Evolutionary conservation across 106 monocot genomes (phyloP), one percentile per base, ranked within the genome.

Genomic region (Allium cepa): DNA sequence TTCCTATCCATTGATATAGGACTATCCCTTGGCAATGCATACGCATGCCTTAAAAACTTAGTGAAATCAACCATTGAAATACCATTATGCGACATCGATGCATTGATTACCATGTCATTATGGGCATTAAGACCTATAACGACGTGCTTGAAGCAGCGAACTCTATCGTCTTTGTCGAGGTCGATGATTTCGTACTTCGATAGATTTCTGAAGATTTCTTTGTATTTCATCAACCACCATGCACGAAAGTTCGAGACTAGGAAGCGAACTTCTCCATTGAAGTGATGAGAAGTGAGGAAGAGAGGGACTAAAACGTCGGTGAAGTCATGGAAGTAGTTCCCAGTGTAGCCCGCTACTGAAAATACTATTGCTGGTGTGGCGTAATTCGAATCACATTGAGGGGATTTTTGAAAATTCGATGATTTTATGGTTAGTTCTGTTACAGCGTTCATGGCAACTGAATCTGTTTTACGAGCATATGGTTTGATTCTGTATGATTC

Each of bases 281-380:
- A 85, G 14, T 62, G 53, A 16, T 36, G 60, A 4, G 88, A 71
- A 5, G 79, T 79, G 9, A 77, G 56, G 66, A 69, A 89, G 12
- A 89, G 85, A 4, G 85, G 85, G 18, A 89, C 11, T 2, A 82
- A 10, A 0, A 85, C 50, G 46, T 90, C 85, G 15, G 69, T 75
- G 79, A 85, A 78, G 64, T 79, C 89, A 11, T 89, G 85, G 81
- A 77, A 89, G 72, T 68, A 63, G 57, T 89, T 89, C 7, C 89
- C 85, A 13, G 63, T 56, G 53, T 77, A 79, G 4, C 89, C 85
- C 10, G 71, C 69, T 7, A 63, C 26, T 9, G 85, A 75, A 67
- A 89, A 89, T 9, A 89, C 53, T 17, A 89, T 49, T 22, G 80
- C 85, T 1, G 89, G 85, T 10, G 72, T 63, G 13, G 10, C 49